Conservation (phyloP, 2,329 filamentous ascomycete genomes). For the Furcasterigmium furcatum region DNA sequence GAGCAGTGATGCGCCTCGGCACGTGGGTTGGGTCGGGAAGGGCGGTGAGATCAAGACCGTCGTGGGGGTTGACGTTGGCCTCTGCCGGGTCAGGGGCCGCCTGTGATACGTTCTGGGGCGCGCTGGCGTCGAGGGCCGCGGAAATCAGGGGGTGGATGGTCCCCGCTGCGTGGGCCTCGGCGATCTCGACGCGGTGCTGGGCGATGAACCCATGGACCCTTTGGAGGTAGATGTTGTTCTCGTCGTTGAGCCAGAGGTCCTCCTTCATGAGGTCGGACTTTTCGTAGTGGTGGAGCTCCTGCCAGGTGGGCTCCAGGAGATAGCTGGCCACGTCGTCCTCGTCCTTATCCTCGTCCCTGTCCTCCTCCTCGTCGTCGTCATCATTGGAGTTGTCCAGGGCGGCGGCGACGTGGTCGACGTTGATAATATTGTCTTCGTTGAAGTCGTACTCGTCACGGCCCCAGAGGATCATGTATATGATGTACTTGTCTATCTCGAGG, state of each 20-base stretch:
- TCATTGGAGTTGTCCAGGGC: constrained; percentile 20
- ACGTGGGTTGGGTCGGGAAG: not conserved
- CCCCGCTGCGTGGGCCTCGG: too few relatives aligned
- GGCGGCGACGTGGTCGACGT: constrained; percentile 10
- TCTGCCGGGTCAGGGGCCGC: not conserved
- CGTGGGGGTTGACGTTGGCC: not conserved
- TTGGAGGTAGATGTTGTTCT: constrained; percentile 1
- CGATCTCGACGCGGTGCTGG: not conserved
- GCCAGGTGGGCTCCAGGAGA: not conserved
- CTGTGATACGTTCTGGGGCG: not conserved
- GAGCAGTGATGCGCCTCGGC: not conserved
- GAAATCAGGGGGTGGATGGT: too few relatives aligned
- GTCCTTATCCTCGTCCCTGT: too few relatives aligned
- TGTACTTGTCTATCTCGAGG: constrained; percentile 49
- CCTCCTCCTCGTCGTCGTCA: constrained; percentile 14
- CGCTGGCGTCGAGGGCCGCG: not conserved
- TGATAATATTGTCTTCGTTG: constrained; percentile 15
- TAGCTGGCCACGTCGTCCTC: constrained; percentile 1
- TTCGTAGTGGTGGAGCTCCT: not conserved
- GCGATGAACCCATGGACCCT: not conserved
- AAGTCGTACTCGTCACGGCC: constrained; percentile 50
- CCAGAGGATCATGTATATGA: constrained; percentile 58
- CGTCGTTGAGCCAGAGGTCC: not conserved
- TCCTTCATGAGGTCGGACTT: constrained; percentile 1
- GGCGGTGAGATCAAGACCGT: constrained; percentile 4